Base-by-base conservation (phyloP, 495 filamentous ascomycete species). In the Hypoxylon trugodes region DNA sequence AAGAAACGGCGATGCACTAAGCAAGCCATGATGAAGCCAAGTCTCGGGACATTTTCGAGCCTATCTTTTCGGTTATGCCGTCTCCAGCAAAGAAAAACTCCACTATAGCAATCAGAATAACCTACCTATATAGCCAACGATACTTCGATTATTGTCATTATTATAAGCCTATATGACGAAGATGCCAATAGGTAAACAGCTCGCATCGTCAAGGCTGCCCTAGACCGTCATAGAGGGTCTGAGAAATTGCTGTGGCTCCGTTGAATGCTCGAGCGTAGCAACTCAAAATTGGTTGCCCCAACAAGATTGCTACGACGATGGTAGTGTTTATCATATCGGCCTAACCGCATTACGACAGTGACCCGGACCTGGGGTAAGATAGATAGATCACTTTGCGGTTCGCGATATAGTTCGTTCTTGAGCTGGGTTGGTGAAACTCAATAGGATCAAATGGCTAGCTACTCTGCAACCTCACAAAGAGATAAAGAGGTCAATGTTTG, bases 401-500 rank as follows among this genome's bases (percentile, higher is more conserved):
- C 48, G 36, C 24, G 24, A n/a, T 24, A 35, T 37, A n/a, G n/a
- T n/a, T n/a, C n/a, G n/a, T 24, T 32, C 13, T 54, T 41, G 8
- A 6, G 28, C 42, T 47, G 21, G 43, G 43, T 46, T 46, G 49
- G 42, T 66, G 63, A 66, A 66, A 66, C 57, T 21, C 2, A 24
- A 38, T 10, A 7, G 32, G 3, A 40, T 48, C 7, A 46, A 40
- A 57, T 58, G 32, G 51, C 19, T 19, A 47, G 6, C 41, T 52
- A 1, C 15, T 61, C 43, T 53, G 33, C 32, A 37, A 57, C 50
- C 37, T 59, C 42, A 21, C 26, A 49, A 10, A 51, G 56, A 59
- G n/a, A 24, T 22, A n/a, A 13, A 12, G 13, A 33, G 6, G 28
- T 26, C 5, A 26, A 28, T 47, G 30, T 25, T 35, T 18, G 41